A percentile compares a stretch with the other conserved stretches of the same genome.
phyloP scores from a whole-genome alignment of 2,329 filamentous ascomycete genomes.

The Pyrenochaeta sp. region DNA sequence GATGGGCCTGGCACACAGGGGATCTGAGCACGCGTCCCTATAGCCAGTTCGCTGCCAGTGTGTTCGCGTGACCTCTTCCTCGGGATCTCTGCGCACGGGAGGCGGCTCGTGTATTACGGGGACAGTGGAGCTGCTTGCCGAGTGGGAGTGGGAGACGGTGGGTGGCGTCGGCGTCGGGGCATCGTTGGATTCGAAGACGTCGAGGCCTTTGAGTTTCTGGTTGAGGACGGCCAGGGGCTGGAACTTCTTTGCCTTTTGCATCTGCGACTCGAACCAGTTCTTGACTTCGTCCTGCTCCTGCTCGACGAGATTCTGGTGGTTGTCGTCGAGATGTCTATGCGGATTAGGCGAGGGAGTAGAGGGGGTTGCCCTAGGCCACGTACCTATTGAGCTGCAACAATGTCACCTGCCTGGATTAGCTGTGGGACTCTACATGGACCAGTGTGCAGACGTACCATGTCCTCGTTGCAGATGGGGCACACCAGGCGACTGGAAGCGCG shows the following conservation, averaged over 20 bases:
- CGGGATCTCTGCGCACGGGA: constrained; percentile 69
- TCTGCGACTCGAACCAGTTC: constrained; percentile 95
- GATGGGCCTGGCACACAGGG: constrained; percentile 69
- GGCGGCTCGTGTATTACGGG: constrained; percentile 43
- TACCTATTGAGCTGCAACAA: constrained; percentile 82
- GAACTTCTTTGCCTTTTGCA: constrained; percentile 90
- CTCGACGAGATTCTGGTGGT: constrained; percentile 86
- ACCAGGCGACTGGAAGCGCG: constrained; percentile 73
- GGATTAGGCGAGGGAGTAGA: constrained; percentile 24
- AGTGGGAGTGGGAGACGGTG: constrained; percentile 35
- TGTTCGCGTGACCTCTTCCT: constrained; percentile 83
- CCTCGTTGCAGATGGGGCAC: constrained; percentile 97
- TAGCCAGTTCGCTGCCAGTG: constrained; percentile 86
- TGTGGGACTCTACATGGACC: too few species aligned
- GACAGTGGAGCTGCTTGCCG: constrained; percentile 38
- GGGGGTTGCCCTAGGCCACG: neutral
- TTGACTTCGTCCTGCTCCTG: constrained; percentile 93
- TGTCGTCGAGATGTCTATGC: constrained; percentile 79
- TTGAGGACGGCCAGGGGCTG: constrained; percentile 91
- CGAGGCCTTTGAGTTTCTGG: constrained; percentile 89
- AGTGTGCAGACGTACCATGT: constrained; percentile 73
- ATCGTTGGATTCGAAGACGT: constrained; percentile 93
- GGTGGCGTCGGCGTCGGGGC: constrained; percentile 56
- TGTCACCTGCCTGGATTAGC: constrained; percentile 87
- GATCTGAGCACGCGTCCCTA: constrained; percentile 85